Base-by-base conservation (phyloP, 345 rosid species). In the Bruguiera gymnorhiza region DNA sequence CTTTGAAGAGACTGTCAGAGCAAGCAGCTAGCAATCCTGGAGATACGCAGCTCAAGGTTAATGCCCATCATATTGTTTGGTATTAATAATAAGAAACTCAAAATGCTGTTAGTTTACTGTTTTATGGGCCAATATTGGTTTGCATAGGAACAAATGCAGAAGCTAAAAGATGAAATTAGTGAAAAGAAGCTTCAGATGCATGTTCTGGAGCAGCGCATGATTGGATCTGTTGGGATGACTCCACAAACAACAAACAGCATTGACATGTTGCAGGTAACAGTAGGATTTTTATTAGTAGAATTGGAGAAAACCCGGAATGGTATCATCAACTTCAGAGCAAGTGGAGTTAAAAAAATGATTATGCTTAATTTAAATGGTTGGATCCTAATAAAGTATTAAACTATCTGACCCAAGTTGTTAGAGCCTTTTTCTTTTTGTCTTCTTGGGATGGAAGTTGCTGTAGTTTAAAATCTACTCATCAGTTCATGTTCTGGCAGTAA, bases 1-100 rank as follows among this genome's bases (percentile, higher is more conserved):
- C 91, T 63, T 74, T 88, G 73, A 88, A 88, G 79, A 80, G 94
- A 74, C 76, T 88, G 63, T 83, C 79, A 8, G 90, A 86, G 72
- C 81, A 83, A 79, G 85, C 74, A 8, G 75, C 76, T 26, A 64
- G 77, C 37, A 78, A 72, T 65, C 86, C 93, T 10, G 89, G 78
- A 63, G 80, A 85, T 81, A 78, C 66, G 46, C 79, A 79, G 55
- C 77, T 86, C 57, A 79, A 70, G 80, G 93, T 88, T 55, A 73
- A 58, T 11, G 57, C 16, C 30, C 20, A 6, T 43, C 27, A 11
- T 43, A 60, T 63, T 37, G 10, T 18, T 63, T 32, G 52, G 31
- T 51, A 8, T 51, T 2, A 29, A 3, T 57, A 10, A 20, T 26
- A 53, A 66, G 51, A 36, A 23, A 19, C 15, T 37, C 7, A 65